Percentiles rank a stretch among this genome's conserved stretches.
These are phyloP conservation scores for Anastatica hierochuntica DNA, from an alignment of 345 rosid species.

Conservation along the genomic window DNA sequence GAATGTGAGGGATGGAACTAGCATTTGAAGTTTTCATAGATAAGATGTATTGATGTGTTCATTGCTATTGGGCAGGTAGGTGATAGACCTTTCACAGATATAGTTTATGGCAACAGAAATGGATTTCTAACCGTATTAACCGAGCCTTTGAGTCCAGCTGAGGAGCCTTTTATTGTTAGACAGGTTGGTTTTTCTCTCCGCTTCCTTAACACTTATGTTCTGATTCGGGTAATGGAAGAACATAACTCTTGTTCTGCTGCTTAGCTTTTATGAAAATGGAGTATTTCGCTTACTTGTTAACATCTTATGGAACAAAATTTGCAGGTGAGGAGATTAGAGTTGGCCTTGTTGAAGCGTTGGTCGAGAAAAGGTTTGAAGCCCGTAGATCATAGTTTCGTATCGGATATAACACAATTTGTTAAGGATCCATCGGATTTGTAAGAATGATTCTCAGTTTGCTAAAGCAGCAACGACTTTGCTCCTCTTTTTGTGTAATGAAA, in stretches of 20 bases:
- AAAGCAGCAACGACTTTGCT: constrained; percentile 1
- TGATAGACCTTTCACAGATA: constrained; percentile 90
- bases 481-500: neutral
- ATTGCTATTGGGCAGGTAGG: constrained; percentile 57
- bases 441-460: constrained; percentile 20
- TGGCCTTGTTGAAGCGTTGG: constrained; percentile 47
- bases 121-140: constrained; percentile 73
- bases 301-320: neutral
- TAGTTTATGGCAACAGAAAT: constrained; percentile 79
- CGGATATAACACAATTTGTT: constrained; percentile 49
- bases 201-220: neutral
- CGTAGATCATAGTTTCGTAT: constrained; percentile 41
- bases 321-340: constrained; percentile 90
- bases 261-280: neutral
- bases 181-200: constrained; percentile 50
- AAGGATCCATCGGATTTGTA: constrained; percentile 42
- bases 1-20: constrained; percentile 3
- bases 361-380: constrained; percentile 61
- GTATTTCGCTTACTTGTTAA: neutral
- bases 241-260: neutral
- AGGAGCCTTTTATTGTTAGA: constrained; percentile 89
- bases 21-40: neutral
- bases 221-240: too few species aligned
- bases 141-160: constrained; percentile 62
- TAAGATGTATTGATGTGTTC: neutral